phyloP scores from a whole-genome alignment of 2,329 filamentous ascomycete species.

The Thielaviopsis ethacetica region DNA sequence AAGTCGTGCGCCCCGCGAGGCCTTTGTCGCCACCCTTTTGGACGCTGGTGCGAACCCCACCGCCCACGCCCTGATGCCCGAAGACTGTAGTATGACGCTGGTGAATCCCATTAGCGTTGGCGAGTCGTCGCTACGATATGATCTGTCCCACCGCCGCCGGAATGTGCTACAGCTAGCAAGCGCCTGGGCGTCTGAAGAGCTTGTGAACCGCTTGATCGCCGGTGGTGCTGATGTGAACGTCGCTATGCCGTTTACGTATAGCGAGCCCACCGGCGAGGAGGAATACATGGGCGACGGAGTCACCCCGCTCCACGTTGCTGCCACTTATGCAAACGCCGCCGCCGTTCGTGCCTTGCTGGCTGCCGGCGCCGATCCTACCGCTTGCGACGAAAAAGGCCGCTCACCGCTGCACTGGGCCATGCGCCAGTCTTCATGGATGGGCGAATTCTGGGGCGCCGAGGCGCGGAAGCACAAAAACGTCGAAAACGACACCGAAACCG shows the following conservation, averaged over 20 bases:
- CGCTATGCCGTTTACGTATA: not conserved
- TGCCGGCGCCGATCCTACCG: not conserved
- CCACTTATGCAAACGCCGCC: not conserved
- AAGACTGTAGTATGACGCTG: not conserved
- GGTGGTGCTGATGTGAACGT: not conserved
- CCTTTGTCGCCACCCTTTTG: not conserved
- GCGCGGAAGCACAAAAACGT: not conserved
- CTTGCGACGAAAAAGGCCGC: not conserved
- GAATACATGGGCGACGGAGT: not conserved
- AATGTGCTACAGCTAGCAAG: not conserved
- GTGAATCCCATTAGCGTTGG: not conserved
- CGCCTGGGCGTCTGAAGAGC: not conserved
- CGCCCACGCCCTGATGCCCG: not conserved
- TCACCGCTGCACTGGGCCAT: constrained; percentile 5
- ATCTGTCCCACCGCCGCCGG: not conserved
- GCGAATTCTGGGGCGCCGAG: constrained; percentile 1
- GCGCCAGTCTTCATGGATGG: constrained; percentile 5
- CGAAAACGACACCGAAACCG: not conserved
- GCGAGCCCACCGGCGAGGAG: not conserved
- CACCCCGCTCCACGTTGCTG: constrained; percentile 1
- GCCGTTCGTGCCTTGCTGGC: not conserved
- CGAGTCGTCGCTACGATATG: not conserved
- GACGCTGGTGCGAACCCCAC: not conserved
- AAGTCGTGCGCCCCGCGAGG: constrained; percentile 1
- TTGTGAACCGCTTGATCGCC: not conserved